Conservation (phyloP, 2,329 filamentous ascomycete genomes). For the Pseudogymnoascus sp. region DNA sequence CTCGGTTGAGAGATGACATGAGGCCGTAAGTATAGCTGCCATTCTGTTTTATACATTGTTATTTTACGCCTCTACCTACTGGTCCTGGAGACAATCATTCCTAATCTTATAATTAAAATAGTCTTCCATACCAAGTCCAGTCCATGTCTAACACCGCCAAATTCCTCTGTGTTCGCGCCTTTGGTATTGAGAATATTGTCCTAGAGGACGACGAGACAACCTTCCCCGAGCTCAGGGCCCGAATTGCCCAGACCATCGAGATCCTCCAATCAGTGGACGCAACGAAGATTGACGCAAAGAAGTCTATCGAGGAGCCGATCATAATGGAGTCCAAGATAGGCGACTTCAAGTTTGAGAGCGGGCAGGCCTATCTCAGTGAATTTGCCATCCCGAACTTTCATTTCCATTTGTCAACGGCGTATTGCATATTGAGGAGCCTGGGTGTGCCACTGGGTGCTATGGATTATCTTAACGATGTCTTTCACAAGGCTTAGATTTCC, state of each 20-base stretch:
- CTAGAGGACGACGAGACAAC: slow-evolving; percentile 36
- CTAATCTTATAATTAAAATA: not conserved
- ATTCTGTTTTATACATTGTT: not conserved
- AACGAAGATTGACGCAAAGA: not conserved
- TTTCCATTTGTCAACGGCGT: slow-evolving; percentile 42
- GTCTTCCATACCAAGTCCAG: not conserved
- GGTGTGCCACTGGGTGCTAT: slow-evolving; percentile 41
- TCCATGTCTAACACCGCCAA: not conserved
- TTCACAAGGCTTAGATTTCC: not conserved
- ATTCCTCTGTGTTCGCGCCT: slow-evolving; percentile 23
- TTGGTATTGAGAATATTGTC: slow-evolving; percentile 22
- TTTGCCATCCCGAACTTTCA: slow-evolving; percentile 40
- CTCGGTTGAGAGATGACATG: slow-evolving; percentile 39
- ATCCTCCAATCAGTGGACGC: slow-evolving; percentile 34
- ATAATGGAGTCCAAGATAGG: not conserved
- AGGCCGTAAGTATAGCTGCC: slow-evolving; percentile 16
- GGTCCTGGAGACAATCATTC: not conserved
- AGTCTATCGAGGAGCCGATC: not conserved
- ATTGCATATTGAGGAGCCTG: slow-evolving; percentile 38
- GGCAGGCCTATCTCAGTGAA: slow-evolving; percentile 28
- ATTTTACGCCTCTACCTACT: not conserved
- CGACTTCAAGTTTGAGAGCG: slow-evolving; percentile 16
- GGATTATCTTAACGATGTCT: slow-evolving; percentile 31
- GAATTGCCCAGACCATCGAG: slow-evolving; percentile 36
- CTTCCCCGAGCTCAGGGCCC: slow-evolving; percentile 37